Conservation (phyloP, 305 asterid species). For the Solanum aculeatissimum region DNA sequence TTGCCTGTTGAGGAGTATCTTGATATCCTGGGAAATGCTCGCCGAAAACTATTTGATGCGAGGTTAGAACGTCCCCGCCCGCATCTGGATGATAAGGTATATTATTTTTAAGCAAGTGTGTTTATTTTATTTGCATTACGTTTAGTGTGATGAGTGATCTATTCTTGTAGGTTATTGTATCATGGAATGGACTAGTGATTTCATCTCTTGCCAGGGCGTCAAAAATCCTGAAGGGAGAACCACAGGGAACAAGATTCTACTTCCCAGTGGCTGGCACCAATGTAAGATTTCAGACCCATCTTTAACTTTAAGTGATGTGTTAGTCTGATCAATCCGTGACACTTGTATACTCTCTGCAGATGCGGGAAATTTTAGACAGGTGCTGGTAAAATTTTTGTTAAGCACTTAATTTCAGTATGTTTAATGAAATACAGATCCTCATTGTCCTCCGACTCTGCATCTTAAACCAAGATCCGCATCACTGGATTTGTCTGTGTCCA, state of each 20-base stretch:
- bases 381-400: neutral
- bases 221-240: conserved; percentile 58
- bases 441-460: neutral
- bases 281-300: conserved; percentile 28
- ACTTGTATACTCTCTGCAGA: neutral
- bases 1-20: conserved; percentile 49
- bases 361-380: neutral
- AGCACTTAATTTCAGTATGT: neutral
- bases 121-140: neutral
- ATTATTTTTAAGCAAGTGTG: neutral
- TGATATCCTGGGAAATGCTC: conserved; percentile 46
- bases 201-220: conserved; percentile 93
- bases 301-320: neutral
- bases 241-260: conserved; percentile 40
- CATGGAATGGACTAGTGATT: conserved; percentile 92
- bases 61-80: conserved; percentile 71
- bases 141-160: neutral
- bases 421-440: neutral
- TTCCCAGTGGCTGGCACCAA: conserved; percentile 63
- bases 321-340: neutral
- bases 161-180: conserved; percentile 63
- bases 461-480: neutral
- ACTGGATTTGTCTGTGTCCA: neutral
- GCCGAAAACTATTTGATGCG: conserved; percentile 45
- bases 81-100: conserved; percentile 88